A percentile compares a stretch with the other conserved stretches of the same genome.
phyloP scores from a whole-genome alignment of 108 stramenopile species.

The Pseudonitzschia pungens region DNA sequence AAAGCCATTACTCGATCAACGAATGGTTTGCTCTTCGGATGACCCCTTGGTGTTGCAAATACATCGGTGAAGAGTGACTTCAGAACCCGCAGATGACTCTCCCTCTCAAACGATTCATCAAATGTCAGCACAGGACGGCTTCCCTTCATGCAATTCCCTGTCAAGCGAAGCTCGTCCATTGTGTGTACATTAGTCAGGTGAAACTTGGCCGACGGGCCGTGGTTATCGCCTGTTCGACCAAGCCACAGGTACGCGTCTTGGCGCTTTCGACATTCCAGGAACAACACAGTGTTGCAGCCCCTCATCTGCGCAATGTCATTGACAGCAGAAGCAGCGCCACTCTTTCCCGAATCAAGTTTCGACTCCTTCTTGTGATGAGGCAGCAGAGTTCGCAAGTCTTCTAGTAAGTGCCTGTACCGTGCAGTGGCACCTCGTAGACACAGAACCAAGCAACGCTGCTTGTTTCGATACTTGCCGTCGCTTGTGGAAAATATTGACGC shows the following conservation, averaged over 20 bases:
- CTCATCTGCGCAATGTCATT: conserved; percentile 97
- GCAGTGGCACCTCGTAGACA: conserved; percentile 95
- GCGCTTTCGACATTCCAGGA: conserved; percentile 95
- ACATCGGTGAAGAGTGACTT: conserved; percentile 94
- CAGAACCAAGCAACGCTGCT: conserved; percentile 94
- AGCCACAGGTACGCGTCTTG: conserved; percentile 97
- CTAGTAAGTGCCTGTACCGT: conserved; percentile 94
- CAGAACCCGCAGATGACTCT: conserved; percentile 74
- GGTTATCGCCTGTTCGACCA: conserved; percentile 53
- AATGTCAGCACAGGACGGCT: conserved; percentile 96
- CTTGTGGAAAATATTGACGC: conserved; percentile 22
- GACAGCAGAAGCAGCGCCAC: conserved; percentile 78
- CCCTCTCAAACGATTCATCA: conserved; percentile 78
- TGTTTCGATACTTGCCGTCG: conserved; percentile 91
- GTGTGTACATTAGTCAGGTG: conserved; percentile 98
- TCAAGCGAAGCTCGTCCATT: conserved; percentile 98
- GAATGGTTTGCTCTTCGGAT: conserved; percentile 99
- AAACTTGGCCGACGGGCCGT: conserved; percentile 93
- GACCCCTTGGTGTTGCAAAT: conserved; percentile 95
- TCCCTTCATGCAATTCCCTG: conserved; percentile 96
- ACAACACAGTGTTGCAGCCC: conserved; percentile 92
- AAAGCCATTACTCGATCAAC: conserved; percentile 97
- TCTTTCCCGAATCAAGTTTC: conserved; percentile 84
- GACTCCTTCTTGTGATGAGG: conserved; percentile 98
- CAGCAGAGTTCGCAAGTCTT: conserved; percentile 91